Evolutionary conservation across 257 asterid species (phyloP).

Genomic region (Anisodus acutangulus): DNA sequence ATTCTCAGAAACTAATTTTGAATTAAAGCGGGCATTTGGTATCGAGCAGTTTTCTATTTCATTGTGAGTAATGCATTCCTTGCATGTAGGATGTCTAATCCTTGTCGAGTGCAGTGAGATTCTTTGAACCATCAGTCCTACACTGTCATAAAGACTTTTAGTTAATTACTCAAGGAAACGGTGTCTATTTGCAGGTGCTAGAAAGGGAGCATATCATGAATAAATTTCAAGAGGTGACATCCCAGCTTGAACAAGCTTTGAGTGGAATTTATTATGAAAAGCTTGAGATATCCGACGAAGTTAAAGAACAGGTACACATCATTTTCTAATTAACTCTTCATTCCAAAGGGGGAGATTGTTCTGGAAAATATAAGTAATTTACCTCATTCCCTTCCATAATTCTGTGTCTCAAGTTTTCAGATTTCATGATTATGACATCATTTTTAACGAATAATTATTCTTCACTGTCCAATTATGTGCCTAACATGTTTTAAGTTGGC

Average conservation of each 20-base stretch:
- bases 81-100: constrained; percentile 18
- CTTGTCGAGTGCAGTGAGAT: constrained; percentile 6
- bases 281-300: constrained; percentile 95
- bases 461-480: not conserved
- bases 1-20: not conserved
- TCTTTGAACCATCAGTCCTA: not conserved
- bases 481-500: not conserved
- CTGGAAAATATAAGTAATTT: not conserved
- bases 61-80: not conserved
- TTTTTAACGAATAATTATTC: not conserved
- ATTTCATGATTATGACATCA: not conserved
- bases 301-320: constrained; percentile 82
- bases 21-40: not conserved
- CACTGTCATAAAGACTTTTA: not conserved
- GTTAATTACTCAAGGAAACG: not conserved
- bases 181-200: constrained; percentile 64
- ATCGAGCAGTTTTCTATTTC: not conserved
- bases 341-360: not conserved
- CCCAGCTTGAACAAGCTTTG: constrained; percentile 82
- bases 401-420: not conserved
- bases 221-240: constrained; percentile 80
- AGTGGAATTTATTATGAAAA: constrained; percentile 72
- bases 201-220: constrained; percentile 80
- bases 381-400: not conserved
- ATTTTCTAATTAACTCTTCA: constrained; percentile 22